Conservation (phyloP, 2,329 filamentous ascomycete genomes). For the Dothiorella sarmentorum region DNA sequence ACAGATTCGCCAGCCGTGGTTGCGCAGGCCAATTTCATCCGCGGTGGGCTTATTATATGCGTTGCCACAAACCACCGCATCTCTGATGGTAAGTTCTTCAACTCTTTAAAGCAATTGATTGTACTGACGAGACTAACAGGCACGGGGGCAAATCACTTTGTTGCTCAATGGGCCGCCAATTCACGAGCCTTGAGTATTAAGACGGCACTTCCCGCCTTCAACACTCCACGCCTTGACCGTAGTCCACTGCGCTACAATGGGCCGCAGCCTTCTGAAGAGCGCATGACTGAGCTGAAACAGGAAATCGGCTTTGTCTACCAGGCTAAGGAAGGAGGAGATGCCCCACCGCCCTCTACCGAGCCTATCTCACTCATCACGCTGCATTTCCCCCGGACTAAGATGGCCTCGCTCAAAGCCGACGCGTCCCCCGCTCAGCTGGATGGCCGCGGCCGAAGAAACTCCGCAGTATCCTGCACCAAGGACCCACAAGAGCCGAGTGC, state of each 20-base stretch:
- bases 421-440: conserved; percentile 20
- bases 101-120: neutral
- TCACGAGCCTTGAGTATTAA: conserved; percentile 21
- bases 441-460: neutral
- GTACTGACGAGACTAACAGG: neutral
- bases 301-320: neutral
- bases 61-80: conserved; percentile 28
- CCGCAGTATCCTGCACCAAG: neutral
- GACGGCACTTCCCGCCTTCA: conserved; percentile 16
- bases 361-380: neutral
- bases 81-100: conserved; percentile 20
- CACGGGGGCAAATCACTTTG: conserved; percentile 27
- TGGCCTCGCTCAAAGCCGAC: conserved; percentile 19
- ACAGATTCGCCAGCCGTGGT: conserved; percentile 17
- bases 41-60: conserved; percentile 27
- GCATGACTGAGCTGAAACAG: neutral
- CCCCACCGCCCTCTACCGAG: neutral
- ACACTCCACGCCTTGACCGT: conserved; percentile 8
- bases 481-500: conserved; percentile 25
- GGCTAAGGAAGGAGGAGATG: neutral
- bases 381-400: neutral
- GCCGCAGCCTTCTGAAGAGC: neutral
- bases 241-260: neutral
- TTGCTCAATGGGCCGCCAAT: conserved; percentile 28
- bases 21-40: conserved; percentile 30